Evolutionary conservation across 441 rosid species (phyloP).

Genomic region (Euphorbia corollata): DNA sequence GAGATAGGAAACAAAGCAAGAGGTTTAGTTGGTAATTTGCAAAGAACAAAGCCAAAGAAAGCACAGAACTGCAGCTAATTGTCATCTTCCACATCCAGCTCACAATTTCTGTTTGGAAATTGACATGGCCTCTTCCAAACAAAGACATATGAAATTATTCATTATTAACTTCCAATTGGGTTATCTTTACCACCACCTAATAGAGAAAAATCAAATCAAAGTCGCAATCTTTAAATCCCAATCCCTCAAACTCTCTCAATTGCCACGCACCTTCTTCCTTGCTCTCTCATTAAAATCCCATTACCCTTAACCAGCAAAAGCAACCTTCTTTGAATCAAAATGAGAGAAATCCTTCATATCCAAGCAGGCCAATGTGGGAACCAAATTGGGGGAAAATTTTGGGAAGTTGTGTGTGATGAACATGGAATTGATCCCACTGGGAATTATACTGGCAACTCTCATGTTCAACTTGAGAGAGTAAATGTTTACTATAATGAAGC

Average conservation of each 20-base stretch:
- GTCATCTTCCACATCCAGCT: conserved; percentile 41
- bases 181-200: neutral
- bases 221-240: conserved; percentile 19
- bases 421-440: no score
- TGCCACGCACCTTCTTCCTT: no score
- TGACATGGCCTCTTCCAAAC: conserved; percentile 35
- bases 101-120: conserved; percentile 28
- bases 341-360: no score
- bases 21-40: conserved; percentile 27
- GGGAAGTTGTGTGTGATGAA: no score
- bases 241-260: conserved; percentile 27
- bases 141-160: conserved; percentile 22
- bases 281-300: neutral
- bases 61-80: conserved; percentile 24
- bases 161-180: conserved; percentile 10
- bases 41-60: conserved; percentile 22
- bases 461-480: no score
- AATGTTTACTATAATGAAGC: no score
- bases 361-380: no score
- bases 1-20: conserved; percentile 24
- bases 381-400: no score
- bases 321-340: no score
- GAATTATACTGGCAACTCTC: no score
- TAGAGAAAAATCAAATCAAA: conserved; percentile 4
- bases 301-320: no score